phyloP scores from a whole-genome alignment of 2,329 filamentous ascomycete genomes.

The Sclerotiophoma versabilis region DNA sequence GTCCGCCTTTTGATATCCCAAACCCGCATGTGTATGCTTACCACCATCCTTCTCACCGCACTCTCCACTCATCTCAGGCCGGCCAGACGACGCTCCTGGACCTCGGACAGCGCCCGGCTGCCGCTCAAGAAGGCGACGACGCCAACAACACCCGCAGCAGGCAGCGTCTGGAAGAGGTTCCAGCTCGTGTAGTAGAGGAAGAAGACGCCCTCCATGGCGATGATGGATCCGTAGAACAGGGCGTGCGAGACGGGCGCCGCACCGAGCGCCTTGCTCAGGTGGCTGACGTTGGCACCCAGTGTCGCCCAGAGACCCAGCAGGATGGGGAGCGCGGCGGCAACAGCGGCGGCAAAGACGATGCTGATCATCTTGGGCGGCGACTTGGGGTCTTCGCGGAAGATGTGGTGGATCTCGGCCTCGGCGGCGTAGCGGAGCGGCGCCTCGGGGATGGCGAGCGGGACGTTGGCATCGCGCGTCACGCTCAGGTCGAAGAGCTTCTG shows the following conservation, averaged over 20 bases:
- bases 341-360: constrained; percentile 75
- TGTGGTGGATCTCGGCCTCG: constrained; percentile 85
- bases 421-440: constrained; percentile 83
- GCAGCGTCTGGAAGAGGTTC: constrained; percentile 90
- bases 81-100: constrained; percentile 84
- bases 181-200: constrained; percentile 92
- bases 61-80: constrained; percentile 63
- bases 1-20: background rate
- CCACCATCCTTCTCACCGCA: background rate
- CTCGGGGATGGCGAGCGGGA: constrained; percentile 66
- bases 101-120: constrained; percentile 87
- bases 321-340: constrained; percentile 75
- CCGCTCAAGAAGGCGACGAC: constrained; percentile 83
- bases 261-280: constrained; percentile 76
- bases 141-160: constrained; percentile 72
- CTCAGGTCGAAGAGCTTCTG: constrained; percentile 76
- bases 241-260: constrained; percentile 81
- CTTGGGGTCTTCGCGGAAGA: constrained; percentile 80
- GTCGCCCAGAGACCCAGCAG: constrained; percentile 77
- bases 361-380: constrained; percentile 84
- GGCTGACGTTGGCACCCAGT: constrained; percentile 82
- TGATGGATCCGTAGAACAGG: constrained; percentile 84
- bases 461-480: constrained; percentile 68
- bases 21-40: background rate
- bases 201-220: constrained; percentile 90